These are phyloP conservation scores for Ophiostoma montium DNA, from an alignment of 2,329 filamentous ascomycete species.

Conservation along the genomic window DNA sequence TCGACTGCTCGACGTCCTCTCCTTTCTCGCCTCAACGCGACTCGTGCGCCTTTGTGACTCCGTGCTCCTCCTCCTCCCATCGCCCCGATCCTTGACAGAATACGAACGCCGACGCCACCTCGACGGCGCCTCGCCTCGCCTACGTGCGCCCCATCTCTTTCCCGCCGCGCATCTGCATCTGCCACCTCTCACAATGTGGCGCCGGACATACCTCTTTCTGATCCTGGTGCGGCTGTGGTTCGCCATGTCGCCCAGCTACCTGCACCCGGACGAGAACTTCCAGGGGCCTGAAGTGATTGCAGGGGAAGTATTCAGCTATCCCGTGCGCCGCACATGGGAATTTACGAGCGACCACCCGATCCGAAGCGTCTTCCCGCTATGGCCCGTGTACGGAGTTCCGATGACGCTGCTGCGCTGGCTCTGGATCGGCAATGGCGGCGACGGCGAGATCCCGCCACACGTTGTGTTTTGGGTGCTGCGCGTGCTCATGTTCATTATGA, in stretches of 20 bases:
- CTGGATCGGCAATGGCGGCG: slow-evolving; percentile 69
- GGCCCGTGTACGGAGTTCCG: slow-evolving; percentile 86
- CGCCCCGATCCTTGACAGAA: no score
- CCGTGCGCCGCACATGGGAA: slow-evolving; percentile 85
- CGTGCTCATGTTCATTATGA: slow-evolving; percentile 82
- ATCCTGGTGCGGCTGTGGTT: slow-evolving; percentile 85
- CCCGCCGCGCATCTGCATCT: slow-evolving; percentile 2
- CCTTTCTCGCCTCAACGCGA: neutral
- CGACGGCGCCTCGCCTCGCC: neutral
- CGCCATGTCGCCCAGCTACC: slow-evolving; percentile 84
- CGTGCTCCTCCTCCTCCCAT: no score
- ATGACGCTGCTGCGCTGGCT: slow-evolving; percentile 90
- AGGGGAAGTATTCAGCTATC: slow-evolving; percentile 85
- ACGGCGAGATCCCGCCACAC: slow-evolving; percentile 65
- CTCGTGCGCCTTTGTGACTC: neutral
- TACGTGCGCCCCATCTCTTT: neutral
- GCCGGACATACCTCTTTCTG: slow-evolving; percentile 74
- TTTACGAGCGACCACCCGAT: slow-evolving; percentile 81
- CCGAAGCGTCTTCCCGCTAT: slow-evolving; percentile 91
- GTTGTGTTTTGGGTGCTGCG: slow-evolving; percentile 82
- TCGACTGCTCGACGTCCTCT: neutral
- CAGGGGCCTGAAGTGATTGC: slow-evolving; percentile 96
- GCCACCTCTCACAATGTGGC: slow-evolving; percentile 56
- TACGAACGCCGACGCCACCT: neutral
- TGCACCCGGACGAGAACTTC: slow-evolving; percentile 98